Conservation (phyloP, 768 basidiomycete genomes). For the Auriscalpium microsporum region DNA sequence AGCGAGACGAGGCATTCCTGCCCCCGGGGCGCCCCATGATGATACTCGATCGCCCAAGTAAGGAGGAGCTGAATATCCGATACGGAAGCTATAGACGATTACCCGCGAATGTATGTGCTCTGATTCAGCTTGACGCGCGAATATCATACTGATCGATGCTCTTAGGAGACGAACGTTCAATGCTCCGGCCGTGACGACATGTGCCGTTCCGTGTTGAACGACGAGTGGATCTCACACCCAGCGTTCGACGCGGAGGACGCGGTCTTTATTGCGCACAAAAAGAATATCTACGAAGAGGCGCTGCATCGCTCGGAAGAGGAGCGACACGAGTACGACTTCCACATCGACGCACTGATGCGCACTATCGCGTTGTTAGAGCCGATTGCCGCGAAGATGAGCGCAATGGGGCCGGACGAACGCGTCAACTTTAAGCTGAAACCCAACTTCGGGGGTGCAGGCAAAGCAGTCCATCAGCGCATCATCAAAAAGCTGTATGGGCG, state of each 20-base stretch:
- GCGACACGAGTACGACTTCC: slow-evolving; percentile 97
- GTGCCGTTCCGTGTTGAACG: slow-evolving; percentile 93
- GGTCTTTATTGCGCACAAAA: slow-evolving; percentile 83
- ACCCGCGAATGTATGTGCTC: slow-evolving; percentile 58
- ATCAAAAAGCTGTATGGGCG: slow-evolving; percentile 97
- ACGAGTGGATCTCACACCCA: slow-evolving; percentile 97
- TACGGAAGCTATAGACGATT: slow-evolving; percentile 89
- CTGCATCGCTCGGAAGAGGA: slow-evolving; percentile 96
- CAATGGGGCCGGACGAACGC: slow-evolving; percentile 72
- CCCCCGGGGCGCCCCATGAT: slow-evolving; percentile 18
- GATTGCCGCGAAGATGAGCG: slow-evolving; percentile 77
- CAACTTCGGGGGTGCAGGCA: slow-evolving; percentile 73
- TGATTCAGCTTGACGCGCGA: not conserved
- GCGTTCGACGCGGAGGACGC: slow-evolving; percentile 93
- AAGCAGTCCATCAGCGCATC: slow-evolving; percentile 86
- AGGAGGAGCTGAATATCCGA: slow-evolving; percentile 59
- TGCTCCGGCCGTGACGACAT: slow-evolving; percentile 97
- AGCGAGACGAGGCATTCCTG: slow-evolving; percentile 20
- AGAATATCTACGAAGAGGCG: slow-evolving; percentile 95
- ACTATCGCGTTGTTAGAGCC: slow-evolving; percentile 91
- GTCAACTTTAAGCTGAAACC: slow-evolving; percentile 79
- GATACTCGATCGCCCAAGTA: slow-evolving; percentile 34
- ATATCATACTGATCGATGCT: not conserved
- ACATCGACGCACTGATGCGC: slow-evolving; percentile 89
- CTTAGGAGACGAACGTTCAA: slow-evolving; percentile 74